Conservation (phyloP, 2,329 filamentous ascomycete species). For the Trichoderma breve region DNA sequence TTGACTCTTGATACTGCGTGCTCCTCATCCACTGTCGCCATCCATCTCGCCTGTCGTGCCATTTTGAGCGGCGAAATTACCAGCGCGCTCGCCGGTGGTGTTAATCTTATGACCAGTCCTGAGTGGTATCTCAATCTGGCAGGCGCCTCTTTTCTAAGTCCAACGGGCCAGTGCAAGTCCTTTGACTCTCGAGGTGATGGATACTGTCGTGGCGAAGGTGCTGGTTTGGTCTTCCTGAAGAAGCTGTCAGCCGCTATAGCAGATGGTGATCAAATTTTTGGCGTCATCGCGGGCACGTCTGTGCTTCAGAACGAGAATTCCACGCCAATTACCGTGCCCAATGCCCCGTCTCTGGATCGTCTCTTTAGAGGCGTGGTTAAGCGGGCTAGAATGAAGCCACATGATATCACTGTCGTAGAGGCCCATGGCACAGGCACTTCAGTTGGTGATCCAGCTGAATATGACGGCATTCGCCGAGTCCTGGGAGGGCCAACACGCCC, state of each 20-base stretch:
- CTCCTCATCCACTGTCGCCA: constrained; percentile 36
- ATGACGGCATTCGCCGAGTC: constrained; percentile 22
- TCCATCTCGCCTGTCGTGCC: constrained; percentile 34
- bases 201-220: constrained; percentile 52
- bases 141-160: constrained; percentile 29
- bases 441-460: constrained; percentile 51
- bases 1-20: constrained; percentile 41
- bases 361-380: constrained; percentile 34
- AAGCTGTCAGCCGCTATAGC: constrained; percentile 43
- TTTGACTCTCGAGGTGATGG: constrained; percentile 44
- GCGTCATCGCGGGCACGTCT: constrained; percentile 38
- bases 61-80: constrained; percentile 33
- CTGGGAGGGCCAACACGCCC: constrained; percentile 20
- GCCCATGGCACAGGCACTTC: constrained; percentile 54
- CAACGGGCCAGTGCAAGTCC: constrained; percentile 34
- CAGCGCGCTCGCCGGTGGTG: constrained; percentile 39
- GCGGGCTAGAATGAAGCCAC: constrained; percentile 24
- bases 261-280: constrained; percentile 46
- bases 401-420: constrained; percentile 34
- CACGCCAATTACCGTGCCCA: constrained; percentile 45
- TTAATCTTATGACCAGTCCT: constrained; percentile 37
- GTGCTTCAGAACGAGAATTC: constrained; percentile 43
- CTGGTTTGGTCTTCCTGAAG: constrained; percentile 47
- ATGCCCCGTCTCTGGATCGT: constrained; percentile 9
- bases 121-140: constrained; percentile 27